These are phyloP conservation scores for Alternaria incomplexa DNA, from an alignment of 2,329 filamentous ascomycete species.

Conservation along the genomic window DNA sequence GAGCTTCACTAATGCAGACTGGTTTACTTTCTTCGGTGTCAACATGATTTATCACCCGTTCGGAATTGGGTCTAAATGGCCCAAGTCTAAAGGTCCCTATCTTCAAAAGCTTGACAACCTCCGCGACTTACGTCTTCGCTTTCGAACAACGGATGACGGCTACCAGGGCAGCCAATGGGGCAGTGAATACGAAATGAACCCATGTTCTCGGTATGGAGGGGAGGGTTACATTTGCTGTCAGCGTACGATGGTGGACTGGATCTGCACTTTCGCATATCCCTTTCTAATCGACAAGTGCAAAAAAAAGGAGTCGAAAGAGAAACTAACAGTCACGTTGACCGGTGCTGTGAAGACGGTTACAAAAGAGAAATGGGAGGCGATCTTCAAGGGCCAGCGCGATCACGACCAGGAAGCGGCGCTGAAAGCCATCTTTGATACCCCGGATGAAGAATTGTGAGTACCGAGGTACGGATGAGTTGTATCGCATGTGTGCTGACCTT, in stretches of 20 bases:
- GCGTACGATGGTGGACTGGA: neutral
- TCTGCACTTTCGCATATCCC: neutral
- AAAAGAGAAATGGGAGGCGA: neutral
- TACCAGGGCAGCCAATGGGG: neutral
- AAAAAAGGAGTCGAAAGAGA: neutral
- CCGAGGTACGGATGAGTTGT: neutral
- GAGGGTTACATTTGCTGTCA: neutral
- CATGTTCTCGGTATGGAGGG: neutral
- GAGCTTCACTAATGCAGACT: neutral
- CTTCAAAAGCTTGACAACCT: neutral
- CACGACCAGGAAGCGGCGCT: neutral
- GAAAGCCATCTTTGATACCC: neutral
- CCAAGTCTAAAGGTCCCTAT: no score
- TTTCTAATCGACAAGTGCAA: neutral
- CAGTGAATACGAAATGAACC: neutral
- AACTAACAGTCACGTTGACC: neutral
- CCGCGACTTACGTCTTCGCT: neutral
- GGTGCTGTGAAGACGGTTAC: neutral
- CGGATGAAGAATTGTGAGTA: neutral
- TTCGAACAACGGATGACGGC: neutral
- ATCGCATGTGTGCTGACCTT: neutral
- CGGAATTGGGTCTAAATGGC: no score
- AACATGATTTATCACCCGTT: no score
- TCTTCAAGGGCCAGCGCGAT: neutral
- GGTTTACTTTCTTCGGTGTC: neutral